These are phyloP conservation scores for Komagataella pseudopastoris DNA, from an alignment of 805 yeast species.

Conservation along the genomic window DNA sequence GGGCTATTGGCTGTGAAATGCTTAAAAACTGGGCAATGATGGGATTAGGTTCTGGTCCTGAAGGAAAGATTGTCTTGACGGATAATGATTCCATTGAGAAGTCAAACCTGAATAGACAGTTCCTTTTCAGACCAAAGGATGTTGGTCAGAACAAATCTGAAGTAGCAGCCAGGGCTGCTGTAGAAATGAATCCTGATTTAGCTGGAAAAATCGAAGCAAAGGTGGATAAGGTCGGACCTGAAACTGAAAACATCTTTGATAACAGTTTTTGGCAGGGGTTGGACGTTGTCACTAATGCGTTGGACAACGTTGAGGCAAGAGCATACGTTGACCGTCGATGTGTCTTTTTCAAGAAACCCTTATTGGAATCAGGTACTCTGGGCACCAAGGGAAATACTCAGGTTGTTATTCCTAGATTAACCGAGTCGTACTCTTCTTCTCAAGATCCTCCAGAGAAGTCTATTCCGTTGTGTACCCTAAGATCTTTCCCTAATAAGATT, in stretches of 20 bases:
- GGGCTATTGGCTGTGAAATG: constrained; percentile 99
- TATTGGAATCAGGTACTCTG: constrained; percentile 91
- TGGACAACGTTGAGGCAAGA: constrained; percentile 96
- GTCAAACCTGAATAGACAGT: constrained; percentile 92
- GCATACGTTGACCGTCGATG: constrained; percentile 96
- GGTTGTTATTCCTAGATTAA: constrained; percentile 83
- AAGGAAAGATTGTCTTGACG: constrained; percentile 75
- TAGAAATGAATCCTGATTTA: constrained; percentile 75
- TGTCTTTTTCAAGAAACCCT: constrained; percentile 80
- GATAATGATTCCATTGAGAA: constrained; percentile 94
- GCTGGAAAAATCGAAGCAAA: constrained; percentile 61
- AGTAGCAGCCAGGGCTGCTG: constrained; percentile 78
- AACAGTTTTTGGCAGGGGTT: constrained; percentile 75
- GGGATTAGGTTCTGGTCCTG: constrained; percentile 87
- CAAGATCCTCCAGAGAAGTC: constrained; percentile 98
- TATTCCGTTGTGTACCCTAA: constrained; percentile 91
- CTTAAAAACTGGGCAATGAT: constrained; percentile 95
- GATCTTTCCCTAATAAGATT: constrained; percentile 95
- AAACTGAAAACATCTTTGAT: constrained; percentile 77
- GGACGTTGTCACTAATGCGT: constrained; percentile 90
- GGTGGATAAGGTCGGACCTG: constrained; percentile 86
- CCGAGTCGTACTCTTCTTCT: constrained; percentile 92
- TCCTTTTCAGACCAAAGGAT: constrained; percentile 86
- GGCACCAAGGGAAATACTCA: constrained; percentile 99
- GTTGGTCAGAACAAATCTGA: constrained; percentile 88